Conservation (phyloP, 768 basidiomycete genomes). For the Suillus tomentosus region DNA sequence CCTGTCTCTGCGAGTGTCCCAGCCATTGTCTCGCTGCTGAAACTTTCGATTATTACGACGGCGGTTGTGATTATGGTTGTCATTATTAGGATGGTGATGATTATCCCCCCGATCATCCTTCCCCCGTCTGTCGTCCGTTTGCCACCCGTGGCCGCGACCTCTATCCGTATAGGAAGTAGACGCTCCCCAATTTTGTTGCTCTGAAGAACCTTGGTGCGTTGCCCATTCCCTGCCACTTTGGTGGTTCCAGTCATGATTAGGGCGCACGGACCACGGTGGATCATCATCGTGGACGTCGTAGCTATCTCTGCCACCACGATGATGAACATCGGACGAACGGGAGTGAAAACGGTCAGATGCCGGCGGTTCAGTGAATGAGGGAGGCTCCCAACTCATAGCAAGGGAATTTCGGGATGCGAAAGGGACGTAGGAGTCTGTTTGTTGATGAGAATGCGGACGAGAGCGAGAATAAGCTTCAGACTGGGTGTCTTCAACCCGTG, state of each 20-base stretch:
- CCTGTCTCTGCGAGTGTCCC: constrained; percentile 50
- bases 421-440: constrained; percentile 48
- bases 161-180: constrained; percentile 43
- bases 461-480: constrained; percentile 56
- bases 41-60: constrained; percentile 23
- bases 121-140: constrained; percentile 42
- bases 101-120: constrained; percentile 39
- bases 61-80: constrained; percentile 33
- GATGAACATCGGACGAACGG: constrained; percentile 50
- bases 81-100: constrained; percentile 22
- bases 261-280: constrained; percentile 43
- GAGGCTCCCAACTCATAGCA: constrained; percentile 51
- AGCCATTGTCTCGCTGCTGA: constrained; percentile 43
- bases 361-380: constrained; percentile 41
- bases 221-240: constrained; percentile 50
- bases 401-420: constrained; percentile 44
- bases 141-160: constrained; percentile 45
- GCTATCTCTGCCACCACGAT: constrained; percentile 51
- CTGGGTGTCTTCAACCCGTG: constrained; percentile 53
- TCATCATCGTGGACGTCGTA: constrained; percentile 47
- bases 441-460: constrained; percentile 44
- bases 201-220: constrained; percentile 42
- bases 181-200: constrained; percentile 46
- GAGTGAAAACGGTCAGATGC: constrained; percentile 41
- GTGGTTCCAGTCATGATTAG: constrained; percentile 43